Evolutionary conservation across 306 rosid genomes (phyloP).

Genomic region (Castanea mollissima): DNA sequence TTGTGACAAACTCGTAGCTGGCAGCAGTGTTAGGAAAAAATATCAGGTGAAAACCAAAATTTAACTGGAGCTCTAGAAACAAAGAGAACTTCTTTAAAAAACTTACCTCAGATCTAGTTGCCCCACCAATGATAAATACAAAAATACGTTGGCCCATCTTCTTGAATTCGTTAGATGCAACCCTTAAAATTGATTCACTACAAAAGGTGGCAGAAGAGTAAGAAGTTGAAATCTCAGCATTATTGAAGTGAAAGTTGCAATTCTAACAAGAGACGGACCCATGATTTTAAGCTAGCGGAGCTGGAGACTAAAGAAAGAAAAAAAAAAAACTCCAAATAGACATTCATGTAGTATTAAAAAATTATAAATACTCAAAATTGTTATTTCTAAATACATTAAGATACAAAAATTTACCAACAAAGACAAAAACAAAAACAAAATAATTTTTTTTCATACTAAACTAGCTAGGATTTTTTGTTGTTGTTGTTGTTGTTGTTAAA

Average conservation of each 20-base stretch:
- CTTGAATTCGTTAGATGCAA: slow-evolving; percentile 50
- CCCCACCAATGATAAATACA: slow-evolving; percentile 85
- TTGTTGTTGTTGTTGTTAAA: too few relatives aligned
- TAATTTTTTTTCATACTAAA: too few relatives aligned
- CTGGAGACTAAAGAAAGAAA: too few relatives aligned
- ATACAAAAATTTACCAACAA: too few relatives aligned
- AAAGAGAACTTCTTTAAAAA: slow-evolving; percentile 11
- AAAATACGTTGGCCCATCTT: slow-evolving; percentile 83
- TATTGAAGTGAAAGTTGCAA: slow-evolving; percentile 5
- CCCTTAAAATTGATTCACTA: slow-evolving; percentile 73
- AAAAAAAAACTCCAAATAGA: too few relatives aligned
- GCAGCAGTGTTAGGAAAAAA: slow-evolving; percentile 18
- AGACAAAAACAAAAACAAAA: too few relatives aligned
- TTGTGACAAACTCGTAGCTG: slow-evolving; percentile 96
- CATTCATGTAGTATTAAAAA: too few relatives aligned
- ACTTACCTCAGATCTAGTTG: slow-evolving; percentile 92
- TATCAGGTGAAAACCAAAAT: slow-evolving; percentile 20
- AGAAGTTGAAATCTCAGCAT: slow-evolving; percentile 3
- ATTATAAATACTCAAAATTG: too few relatives aligned
- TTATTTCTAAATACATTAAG: too few relatives aligned
- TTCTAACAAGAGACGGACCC: not conserved
- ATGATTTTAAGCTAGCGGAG: too few relatives aligned
- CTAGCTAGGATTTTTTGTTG: too few relatives aligned
- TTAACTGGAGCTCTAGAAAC: slow-evolving; percentile 4
- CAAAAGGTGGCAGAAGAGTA: slow-evolving; percentile 16